These are phyloP conservation scores for Castanopsis chinensis DNA, from an alignment of 306 rosid species.

Conservation along the genomic window DNA sequence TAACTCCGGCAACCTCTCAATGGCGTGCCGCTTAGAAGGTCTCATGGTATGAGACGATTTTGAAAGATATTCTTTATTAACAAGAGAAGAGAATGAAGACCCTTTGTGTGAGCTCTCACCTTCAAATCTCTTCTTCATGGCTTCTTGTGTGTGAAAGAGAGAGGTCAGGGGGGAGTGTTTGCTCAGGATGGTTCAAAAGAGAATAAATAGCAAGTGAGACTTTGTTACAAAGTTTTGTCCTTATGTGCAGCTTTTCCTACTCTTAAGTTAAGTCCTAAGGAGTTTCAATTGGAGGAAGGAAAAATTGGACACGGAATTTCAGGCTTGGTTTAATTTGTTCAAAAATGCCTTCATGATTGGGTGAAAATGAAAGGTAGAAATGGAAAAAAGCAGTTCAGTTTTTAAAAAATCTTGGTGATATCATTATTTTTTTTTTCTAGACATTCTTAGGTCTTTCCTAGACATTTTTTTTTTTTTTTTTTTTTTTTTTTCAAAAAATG, in stretches of 20 bases:
- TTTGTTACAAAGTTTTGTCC: conserved; percentile 54
- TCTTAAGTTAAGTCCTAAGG: conserved; percentile 48
- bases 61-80: conserved; percentile 16
- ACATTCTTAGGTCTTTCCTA: conserved; percentile 55
- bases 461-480: conserved; percentile 63
- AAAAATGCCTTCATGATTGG: conserved; percentile 66
- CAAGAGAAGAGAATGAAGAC: conserved; percentile 30
- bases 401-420: conserved; percentile 25
- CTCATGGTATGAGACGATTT: conserved; percentile 2
- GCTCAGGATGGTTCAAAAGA: conserved; percentile 41
- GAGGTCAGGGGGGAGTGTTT: not conserved
- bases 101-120: conserved; percentile 17
- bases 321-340: conserved; percentile 43
- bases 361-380: conserved; percentile 59
- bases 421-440: conserved; percentile 34
- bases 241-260: conserved; percentile 56
- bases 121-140: conserved; percentile 30
- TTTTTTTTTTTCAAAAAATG: conserved; percentile 18
- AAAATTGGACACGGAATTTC: conserved; percentile 54
- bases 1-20: conserved; percentile 13
- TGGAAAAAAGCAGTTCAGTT: conserved; percentile 18
- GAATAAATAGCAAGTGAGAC: conserved; percentile 57
- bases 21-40: not conserved
- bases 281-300: conserved; percentile 61
- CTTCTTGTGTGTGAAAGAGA: not conserved